These are phyloP conservation scores for Papilionanthe hybrid DNA, from an alignment of 116 monocot genomes.

Conservation along the genomic window DNA sequence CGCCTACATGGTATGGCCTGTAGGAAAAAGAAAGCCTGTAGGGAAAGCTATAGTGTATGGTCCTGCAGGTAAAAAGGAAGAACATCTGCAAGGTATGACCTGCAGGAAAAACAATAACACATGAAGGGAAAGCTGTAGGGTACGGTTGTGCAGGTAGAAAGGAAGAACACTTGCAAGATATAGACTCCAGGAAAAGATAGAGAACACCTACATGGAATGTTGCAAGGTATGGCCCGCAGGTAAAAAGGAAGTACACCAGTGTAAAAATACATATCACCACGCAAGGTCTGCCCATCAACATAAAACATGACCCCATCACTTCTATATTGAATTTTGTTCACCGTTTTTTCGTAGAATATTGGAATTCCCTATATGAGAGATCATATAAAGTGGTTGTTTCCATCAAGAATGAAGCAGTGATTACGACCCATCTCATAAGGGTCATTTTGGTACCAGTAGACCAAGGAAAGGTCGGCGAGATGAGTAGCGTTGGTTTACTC, in stretches of 20 bases:
- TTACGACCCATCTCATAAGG: conserved; percentile 83
- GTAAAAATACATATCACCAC: conserved; percentile 69
- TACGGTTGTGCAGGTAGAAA: too few species aligned
- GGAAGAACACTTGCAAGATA: too few species aligned
- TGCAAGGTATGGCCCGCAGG: too few species aligned
- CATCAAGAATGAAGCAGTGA: conserved; percentile 94
- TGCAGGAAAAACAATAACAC: too few species aligned
- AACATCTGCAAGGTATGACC: too few species aligned
- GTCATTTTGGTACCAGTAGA: conserved; percentile 95
- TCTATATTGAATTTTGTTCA: conserved; percentile 66
- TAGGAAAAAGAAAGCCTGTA: too few species aligned
- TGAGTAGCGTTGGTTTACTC: conserved; percentile 90
- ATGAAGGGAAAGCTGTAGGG: too few species aligned
- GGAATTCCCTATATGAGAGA: conserved; percentile 66
- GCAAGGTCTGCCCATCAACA: conserved; percentile 58
- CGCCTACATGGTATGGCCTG: too few species aligned
- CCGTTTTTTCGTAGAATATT: conserved; percentile 60
- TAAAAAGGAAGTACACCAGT: conserved; percentile 22
- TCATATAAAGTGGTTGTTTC: conserved; percentile 69
- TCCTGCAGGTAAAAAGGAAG: too few species aligned
- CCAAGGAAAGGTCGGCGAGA: conserved; percentile 83
- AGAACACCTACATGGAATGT: too few species aligned
- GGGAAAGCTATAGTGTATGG: too few species aligned
- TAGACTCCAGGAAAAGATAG: too few species aligned
- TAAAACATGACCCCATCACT: conserved; percentile 79